These are phyloP conservation scores for Lobosporangium transversale DNA, from an alignment of 192 early-diverging fungal genomes.

Conservation along the genomic window DNA sequence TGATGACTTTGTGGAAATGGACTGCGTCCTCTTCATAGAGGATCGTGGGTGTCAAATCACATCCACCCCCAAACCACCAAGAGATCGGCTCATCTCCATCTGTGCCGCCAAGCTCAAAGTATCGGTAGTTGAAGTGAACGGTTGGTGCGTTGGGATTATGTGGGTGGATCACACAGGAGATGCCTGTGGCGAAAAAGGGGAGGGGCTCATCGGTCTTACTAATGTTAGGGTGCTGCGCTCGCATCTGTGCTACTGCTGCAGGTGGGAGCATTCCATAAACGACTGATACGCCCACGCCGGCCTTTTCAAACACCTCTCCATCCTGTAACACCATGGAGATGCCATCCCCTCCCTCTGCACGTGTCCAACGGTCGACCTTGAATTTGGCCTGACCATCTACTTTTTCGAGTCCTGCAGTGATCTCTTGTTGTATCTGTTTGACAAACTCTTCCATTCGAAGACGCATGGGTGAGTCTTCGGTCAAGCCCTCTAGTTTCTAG, in stretches of 20 bases:
- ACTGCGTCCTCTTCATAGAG: constrained; percentile 90
- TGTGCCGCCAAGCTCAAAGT: constrained; percentile 87
- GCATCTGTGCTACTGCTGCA: constrained; percentile 87
- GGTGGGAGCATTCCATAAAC: constrained; percentile 87
- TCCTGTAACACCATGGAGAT: constrained; percentile 92
- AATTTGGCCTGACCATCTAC: constrained; percentile 72
- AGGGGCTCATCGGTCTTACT: constrained; percentile 62
- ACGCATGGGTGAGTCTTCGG: constrained; percentile 72
- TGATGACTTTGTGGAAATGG: constrained; percentile 93
- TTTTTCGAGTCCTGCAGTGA: constrained; percentile 75
- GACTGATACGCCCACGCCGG: constrained; percentile 91
- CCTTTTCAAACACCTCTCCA: constrained; percentile 95
- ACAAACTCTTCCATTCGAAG: constrained; percentile 85
- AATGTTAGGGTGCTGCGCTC: constrained; percentile 77
- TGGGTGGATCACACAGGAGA: constrained; percentile 93
- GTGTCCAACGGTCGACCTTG: constrained; percentile 81
- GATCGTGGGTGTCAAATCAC: constrained; percentile 93
- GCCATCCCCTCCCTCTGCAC: constrained; percentile 92
- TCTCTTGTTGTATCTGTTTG: constrained; percentile 77
- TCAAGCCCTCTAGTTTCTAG: constrained; percentile 58
- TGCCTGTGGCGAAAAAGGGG: constrained; percentile 90
- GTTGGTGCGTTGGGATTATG: constrained; percentile 95
- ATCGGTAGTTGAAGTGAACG: constrained; percentile 96
- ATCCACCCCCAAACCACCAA: constrained; percentile 97
- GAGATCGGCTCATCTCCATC: constrained; percentile 70